Conservation (phyloP, 2,329 filamentous ascomycete species). For the Capronia epimyces region DNA sequence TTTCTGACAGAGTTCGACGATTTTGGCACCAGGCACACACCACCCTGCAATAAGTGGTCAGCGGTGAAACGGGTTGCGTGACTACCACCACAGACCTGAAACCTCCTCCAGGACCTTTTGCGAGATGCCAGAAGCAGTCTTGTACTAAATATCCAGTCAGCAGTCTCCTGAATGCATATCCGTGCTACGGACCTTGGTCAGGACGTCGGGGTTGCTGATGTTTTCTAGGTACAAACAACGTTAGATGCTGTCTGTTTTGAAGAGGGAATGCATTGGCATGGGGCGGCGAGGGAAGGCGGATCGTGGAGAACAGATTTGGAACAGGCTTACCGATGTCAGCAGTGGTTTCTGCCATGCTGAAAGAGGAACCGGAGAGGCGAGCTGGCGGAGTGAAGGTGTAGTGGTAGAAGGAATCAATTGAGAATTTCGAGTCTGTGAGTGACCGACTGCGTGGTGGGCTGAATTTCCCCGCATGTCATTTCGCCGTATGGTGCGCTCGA, state of each 20-base stretch:
- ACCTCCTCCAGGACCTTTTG: conserved; percentile 92
- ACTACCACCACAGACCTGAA: conserved; percentile 43
- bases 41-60: conserved; percentile 44
- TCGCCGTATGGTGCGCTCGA: neutral
- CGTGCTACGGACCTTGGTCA: conserved; percentile 62
- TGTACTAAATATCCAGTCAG: conserved; percentile 55
- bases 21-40: conserved; percentile 81
- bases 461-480: neutral
- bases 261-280: neutral
- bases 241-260: conserved; percentile 84
- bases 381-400: conserved; percentile 1
- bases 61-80: conserved; percentile 7
- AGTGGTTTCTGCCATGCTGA: conserved; percentile 18
- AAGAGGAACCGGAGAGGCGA: neutral
- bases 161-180: neutral
- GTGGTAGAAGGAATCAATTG: neutral
- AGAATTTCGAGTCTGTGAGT: neutral
- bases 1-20: conserved; percentile 89
- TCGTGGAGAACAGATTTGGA: neutral
- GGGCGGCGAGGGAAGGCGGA: neutral
- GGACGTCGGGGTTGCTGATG: conserved; percentile 54
- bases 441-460: neutral
- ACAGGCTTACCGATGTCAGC: conserved; percentile 14
- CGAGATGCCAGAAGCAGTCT: conserved; percentile 89
- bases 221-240: conserved; percentile 41